Percentiles rank a stretch among this genome's conserved stretches.
Evolutionary conservation across 176 grass and related monocot species (phyloP).

Genomic region (Eremochloa ophiuroides): DNA sequence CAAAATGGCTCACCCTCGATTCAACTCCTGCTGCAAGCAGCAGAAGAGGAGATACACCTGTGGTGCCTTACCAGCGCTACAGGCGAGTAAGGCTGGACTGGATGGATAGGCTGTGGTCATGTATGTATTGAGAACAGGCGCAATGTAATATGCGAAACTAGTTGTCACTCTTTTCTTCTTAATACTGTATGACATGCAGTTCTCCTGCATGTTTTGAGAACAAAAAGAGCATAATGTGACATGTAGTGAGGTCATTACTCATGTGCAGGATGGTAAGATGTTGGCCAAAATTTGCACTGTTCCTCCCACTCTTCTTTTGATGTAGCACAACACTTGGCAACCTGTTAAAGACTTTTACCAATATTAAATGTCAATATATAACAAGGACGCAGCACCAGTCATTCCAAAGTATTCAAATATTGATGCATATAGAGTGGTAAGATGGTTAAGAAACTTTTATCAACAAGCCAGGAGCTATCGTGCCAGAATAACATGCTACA

Average conservation of each 20-base stretch:
- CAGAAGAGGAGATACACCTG: too few species aligned
- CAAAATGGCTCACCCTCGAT: too few species aligned
- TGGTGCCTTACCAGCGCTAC: neutral
- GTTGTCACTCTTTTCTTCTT: neutral
- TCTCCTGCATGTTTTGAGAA: neutral
- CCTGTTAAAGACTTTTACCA: slow-evolving; percentile 42
- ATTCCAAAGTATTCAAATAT: neutral
- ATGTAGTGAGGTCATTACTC: slow-evolving; percentile 43
- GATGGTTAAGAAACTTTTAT: neutral
- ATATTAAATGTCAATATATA: slow-evolving; percentile 30
- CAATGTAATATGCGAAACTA: neutral
- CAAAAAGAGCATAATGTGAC: neutral
- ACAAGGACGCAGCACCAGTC: neutral
- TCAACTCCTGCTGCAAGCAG: too few species aligned
- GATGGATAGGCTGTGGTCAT: neutral
- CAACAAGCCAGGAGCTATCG: neutral
- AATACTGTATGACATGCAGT: neutral
- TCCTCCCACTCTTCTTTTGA: slow-evolving; percentile 92
- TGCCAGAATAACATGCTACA: neutral
- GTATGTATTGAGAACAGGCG: neutral
- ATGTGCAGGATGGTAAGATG: slow-evolving; percentile 71
- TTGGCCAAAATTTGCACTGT: slow-evolving; percentile 84
- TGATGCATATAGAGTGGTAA: neutral
- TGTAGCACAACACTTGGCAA: slow-evolving; percentile 65
- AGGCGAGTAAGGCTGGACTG: neutral